phyloP scores from a whole-genome alignment of 2,329 filamentous ascomycete species.

The Colletotrichum melonis region DNA sequence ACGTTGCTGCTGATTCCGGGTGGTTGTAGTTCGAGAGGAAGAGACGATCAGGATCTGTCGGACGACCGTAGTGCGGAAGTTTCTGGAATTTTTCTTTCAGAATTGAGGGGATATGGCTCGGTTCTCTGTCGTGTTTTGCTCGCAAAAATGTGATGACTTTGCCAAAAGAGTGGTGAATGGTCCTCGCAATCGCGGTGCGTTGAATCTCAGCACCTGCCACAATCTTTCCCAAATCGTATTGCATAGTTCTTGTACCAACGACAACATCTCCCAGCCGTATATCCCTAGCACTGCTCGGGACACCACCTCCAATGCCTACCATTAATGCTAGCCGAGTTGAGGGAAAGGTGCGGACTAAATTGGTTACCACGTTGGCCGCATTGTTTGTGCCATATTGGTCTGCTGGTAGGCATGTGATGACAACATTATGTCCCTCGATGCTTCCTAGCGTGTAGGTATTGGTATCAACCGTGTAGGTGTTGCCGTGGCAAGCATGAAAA shows the following conservation, averaged over 20 bases:
- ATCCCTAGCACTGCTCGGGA: conserved; percentile 31
- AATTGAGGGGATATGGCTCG: neutral
- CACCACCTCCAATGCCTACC: conserved; percentile 44
- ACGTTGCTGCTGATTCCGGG: neutral
- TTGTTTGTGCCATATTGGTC: conserved; percentile 6
- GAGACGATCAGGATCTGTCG: neutral
- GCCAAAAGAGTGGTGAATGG: neutral
- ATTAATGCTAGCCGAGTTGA: conserved; percentile 31
- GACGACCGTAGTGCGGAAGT: neutral
- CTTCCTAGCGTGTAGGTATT: conserved; percentile 15
- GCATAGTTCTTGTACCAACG: conserved; percentile 36
- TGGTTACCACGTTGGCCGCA: conserved; percentile 17
- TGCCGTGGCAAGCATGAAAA: too few species aligned
- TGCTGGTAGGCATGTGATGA: conserved; percentile 13
- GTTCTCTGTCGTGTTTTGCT: conserved; percentile 29
- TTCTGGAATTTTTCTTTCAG: neutral
- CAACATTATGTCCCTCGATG: neutral
- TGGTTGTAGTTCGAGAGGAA: neutral
- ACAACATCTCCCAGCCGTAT: conserved; percentile 38
- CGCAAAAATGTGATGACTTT: conserved; percentile 29
- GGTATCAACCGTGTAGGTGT: neutral
- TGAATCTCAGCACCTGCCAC: conserved; percentile 15
- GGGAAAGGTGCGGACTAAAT: conserved; percentile 35
- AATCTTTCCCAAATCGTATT: conserved; percentile 38
- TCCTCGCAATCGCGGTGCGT: conserved; percentile 21